Conservation (phyloP, 176 grass and related monocot species). For the Triticum urartu region DNA sequence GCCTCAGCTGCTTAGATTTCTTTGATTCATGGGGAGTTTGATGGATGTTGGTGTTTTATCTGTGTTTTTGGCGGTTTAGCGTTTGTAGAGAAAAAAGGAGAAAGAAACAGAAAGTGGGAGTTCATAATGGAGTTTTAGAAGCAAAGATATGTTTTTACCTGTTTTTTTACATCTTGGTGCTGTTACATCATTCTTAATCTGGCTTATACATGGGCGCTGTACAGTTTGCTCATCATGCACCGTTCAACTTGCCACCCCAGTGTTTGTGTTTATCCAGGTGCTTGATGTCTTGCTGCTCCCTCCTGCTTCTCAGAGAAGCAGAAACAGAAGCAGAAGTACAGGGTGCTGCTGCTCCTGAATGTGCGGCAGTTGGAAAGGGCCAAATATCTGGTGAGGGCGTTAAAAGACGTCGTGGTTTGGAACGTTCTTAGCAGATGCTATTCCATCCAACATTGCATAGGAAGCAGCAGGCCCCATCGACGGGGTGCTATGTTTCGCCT, state of each 20-base stretch:
- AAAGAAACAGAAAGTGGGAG: conserved; percentile 49
- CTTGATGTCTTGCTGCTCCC: neutral
- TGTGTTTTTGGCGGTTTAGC: conserved; percentile 35
- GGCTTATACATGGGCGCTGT: conserved; percentile 28
- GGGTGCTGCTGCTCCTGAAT: neutral
- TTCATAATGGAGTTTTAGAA: conserved; percentile 41
- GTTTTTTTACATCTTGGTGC: conserved; percentile 16
- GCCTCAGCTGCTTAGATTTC: conserved; percentile 38
- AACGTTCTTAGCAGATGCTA: conserved; percentile 9
- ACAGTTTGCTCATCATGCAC: conserved; percentile 31
- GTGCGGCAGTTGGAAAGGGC: neutral
- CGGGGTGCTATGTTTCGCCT: neutral
- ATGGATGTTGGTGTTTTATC: conserved; percentile 9
- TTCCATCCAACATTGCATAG: conserved; percentile 19
- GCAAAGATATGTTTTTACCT: conserved; percentile 34
- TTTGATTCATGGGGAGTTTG: conserved; percentile 48
- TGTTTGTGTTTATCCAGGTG: neutral
- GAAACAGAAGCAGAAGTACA: neutral
- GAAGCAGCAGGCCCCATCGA: conserved; percentile 24
- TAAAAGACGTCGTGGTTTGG: neutral
- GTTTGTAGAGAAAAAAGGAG: conserved; percentile 41
- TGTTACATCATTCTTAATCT: conserved; percentile 23
- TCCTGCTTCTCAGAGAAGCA: neutral
- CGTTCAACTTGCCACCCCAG: neutral
- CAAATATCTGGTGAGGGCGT: neutral